Conservation (phyloP, 805 yeast genomes). For the Candida boidinii region DNA sequence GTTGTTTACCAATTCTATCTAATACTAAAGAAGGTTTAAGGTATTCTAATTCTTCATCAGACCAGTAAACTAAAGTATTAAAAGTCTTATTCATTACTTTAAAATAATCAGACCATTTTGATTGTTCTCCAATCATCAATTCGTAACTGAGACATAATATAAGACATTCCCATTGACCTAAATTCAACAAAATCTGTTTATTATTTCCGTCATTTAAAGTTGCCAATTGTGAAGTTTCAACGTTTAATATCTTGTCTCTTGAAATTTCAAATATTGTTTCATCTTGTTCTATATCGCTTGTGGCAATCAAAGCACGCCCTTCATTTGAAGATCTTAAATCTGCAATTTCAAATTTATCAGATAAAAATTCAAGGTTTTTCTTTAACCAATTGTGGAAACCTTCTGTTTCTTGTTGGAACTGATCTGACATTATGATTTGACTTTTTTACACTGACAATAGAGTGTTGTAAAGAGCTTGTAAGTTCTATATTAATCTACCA, state of each 20-base stretch:
- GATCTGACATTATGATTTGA: neutral
- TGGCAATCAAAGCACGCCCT: constrained; percentile 75
- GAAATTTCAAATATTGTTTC: constrained; percentile 70
- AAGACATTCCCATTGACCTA: constrained; percentile 72
- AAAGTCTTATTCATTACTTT: constrained; percentile 58
- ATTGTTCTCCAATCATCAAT: constrained; percentile 31
- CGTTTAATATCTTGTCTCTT: constrained; percentile 43
- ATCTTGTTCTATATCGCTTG: constrained; percentile 46
- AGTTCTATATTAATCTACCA: too few species aligned
- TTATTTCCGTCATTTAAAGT: constrained; percentile 23
- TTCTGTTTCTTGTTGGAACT: constrained; percentile 23
- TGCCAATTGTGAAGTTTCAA: constrained; percentile 44
- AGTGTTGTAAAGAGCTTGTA: too few species aligned
- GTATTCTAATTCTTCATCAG: constrained; percentile 41
- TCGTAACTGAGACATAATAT: constrained; percentile 64
- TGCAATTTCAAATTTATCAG: constrained; percentile 47
- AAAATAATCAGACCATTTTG: constrained; percentile 67
- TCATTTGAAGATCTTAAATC: constrained; percentile 54
- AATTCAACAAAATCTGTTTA: constrained; percentile 27
- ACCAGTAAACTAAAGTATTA: constrained; percentile 78
- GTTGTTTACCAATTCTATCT: constrained; percentile 60
- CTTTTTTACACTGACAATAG: too few species aligned
- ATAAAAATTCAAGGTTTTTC: constrained; percentile 33
- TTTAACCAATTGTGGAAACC: constrained; percentile 38
- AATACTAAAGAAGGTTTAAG: constrained; percentile 67